Conservation (phyloP, 2,329 filamentous ascomycete genomes). For the Leptosphaerulina australis region DNA sequence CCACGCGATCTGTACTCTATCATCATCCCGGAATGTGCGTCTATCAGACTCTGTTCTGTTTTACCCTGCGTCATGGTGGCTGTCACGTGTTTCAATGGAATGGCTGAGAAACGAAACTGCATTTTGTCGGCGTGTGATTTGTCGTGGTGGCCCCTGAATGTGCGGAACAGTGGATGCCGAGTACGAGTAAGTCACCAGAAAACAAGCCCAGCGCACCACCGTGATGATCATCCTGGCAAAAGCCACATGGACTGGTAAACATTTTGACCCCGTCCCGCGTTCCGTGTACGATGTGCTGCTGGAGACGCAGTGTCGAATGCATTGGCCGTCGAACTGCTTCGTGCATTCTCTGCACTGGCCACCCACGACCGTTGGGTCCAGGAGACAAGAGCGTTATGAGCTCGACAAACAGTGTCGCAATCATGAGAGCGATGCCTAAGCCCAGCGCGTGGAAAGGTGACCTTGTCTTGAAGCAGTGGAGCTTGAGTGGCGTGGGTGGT, state of each 20-base stretch:
- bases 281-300: too few species aligned
- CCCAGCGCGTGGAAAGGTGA: too few species aligned
- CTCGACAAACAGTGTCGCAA: too few species aligned
- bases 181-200: conserved; percentile 10
- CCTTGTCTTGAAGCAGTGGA: too few species aligned
- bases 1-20: conserved; percentile 12
- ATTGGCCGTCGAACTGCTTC: too few species aligned
- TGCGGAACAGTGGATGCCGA: conserved; percentile 12
- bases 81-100: conserved; percentile 1
- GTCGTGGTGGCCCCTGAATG: conserved; percentile 9
- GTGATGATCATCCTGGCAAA: conserved; percentile 3
- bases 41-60: conserved; percentile 10
- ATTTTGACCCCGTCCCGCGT: too few species aligned
- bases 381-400: too few species aligned
- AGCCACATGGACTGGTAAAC: conserved; percentile 2
- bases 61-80: conserved; percentile 1
- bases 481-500: too few species aligned
- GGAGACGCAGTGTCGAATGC: too few species aligned
- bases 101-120: conserved; percentile 1
- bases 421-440: too few species aligned
- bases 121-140: conserved; percentile 1
- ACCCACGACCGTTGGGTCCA: too few species aligned
- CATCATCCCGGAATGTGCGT: conserved; percentile 13
- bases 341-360: too few species aligned
- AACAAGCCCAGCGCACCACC: not conserved